Base-by-base conservation (phyloP, 257 asterid species). In the Rehmannia glutinosa region DNA sequence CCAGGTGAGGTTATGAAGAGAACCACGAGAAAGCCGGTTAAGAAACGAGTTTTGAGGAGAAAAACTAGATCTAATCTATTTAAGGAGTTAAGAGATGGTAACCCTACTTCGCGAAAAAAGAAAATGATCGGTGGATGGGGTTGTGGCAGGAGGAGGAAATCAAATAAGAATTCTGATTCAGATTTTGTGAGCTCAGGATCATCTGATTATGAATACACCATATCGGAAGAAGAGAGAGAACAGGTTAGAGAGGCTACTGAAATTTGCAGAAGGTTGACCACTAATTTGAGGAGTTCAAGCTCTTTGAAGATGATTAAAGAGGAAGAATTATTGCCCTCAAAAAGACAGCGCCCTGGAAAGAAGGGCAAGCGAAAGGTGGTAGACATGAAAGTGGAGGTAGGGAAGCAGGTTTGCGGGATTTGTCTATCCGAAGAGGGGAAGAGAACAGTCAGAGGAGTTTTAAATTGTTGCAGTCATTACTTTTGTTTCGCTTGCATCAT, bases 161-260 rank as follows among this genome's bases (percentile, higher is more conserved):
- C 67, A 42, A 28, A n/a, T n/a, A n/a, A n/a, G 35, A 69, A 77
- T 78, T 86, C 91, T 61, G 96, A 89, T 81, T 86, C 97, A 62
- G 98, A 89, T 77, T 77, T 84, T 54, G 83, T 70, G 62, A 82
- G 83, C 64, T 87, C 88, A 38, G 92, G 78, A 47, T 74, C 88
- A 69, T 82, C 88, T 38, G 96, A 85, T 76, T 81, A 43, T 62
- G 95, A 89, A 4, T 89, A 74, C 78, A 85, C 92, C 9, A 78
- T 86, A 28, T 92, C 97, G 33, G 98, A 92, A 73, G 98, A 92
- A 86, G 98, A 92, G 86, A 87, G 97, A 64, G 91, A 92, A 69
- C 96, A 87, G 76, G 39, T 92, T 70, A 86, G 78, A 80, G 97
- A 92, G 77, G 97, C 96, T 58, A 75, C 28, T 68, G 75, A 66